Evolutionary conservation across 2,329 filamentous ascomycete genomes (phyloP).

Genomic region (Aspergillus neoniger): DNA sequence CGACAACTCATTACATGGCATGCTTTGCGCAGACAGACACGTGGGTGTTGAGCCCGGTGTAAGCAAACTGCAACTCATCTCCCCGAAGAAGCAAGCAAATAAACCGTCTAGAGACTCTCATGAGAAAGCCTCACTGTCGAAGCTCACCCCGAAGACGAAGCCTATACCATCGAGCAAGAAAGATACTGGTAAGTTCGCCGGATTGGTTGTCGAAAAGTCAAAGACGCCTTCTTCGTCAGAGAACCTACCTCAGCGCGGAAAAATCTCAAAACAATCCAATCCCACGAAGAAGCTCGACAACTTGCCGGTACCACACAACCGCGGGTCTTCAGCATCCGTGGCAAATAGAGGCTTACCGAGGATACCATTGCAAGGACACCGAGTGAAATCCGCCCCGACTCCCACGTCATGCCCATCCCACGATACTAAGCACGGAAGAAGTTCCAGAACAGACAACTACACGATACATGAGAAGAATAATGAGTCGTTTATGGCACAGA

Average conservation of each 20-base stretch:
- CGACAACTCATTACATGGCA: not conserved
- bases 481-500: constrained; percentile 45
- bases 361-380: constrained; percentile 28
- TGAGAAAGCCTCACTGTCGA: constrained; percentile 33
- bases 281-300: constrained; percentile 18
- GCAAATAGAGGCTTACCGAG: constrained; percentile 34
- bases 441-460: constrained; percentile 34
- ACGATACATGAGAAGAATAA: constrained; percentile 41
- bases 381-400: constrained; percentile 25
- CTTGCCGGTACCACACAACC: constrained; percentile 2
- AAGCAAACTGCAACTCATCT: not conserved
- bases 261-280: constrained; percentile 15
- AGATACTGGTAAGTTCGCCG: constrained; percentile 25
- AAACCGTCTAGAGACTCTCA: constrained; percentile 22
- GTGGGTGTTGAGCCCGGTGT: not conserved
- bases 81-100: not conserved
- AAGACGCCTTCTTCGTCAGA: constrained; percentile 5
- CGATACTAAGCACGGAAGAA: constrained; percentile 19
- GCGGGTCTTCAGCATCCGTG: constrained; percentile 19
- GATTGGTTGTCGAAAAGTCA: constrained; percentile 19
- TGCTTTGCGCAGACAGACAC: not conserved
- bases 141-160: constrained; percentile 39
- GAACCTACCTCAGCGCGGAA: constrained; percentile 17
- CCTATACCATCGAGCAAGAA: constrained; percentile 28
- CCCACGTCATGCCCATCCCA: constrained; percentile 21